Evolutionary conservation across 768 basidiomycete species (phyloP), one percentile per base, ranked within the genome.

Genomic region (Suillus subalutaceus): DNA sequence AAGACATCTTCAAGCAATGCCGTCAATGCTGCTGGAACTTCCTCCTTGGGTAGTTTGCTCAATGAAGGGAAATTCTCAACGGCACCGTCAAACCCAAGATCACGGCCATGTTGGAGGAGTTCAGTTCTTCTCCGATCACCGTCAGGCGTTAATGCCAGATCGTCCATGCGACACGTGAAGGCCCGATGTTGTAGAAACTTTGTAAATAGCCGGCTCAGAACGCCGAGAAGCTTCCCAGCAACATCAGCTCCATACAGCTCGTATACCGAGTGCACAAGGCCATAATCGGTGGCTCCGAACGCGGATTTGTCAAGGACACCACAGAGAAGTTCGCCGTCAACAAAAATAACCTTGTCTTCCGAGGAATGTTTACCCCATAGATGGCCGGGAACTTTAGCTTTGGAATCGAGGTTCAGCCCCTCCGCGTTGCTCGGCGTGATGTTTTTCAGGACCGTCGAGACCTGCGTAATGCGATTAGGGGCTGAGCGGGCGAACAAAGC

Each of bases 91-190:
- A 91, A 92, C 6, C 97, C 97, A 52, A 92, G 85, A 65, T 87
- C 85, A 65, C 84, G 81, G 16, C 89, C 92, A 30, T 85, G 80
- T 46, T 85, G 80, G 16, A 99, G 77, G 57, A 98, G 83, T 46
- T 88, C 83, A 57, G 83, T 79, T 68, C 97, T 86, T 65, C 83
- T 83, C 53, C 77, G 75, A 75, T 99, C 91, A 26, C 94, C 96
- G 64, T 89, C 86, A 0, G 88, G 85, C 8, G 96, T 98, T 59
- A 99, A 83, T 62, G 92, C 89, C 52, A 99, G 84, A 82, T 99
- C 97, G 78, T 99, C 97, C 94, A 99, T 98, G 23, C 97, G 89
- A 79, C 97, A 99, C 3, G 96, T 96, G 80, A 99, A 99, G 0
- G 95, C 97, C 50, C 96, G 92, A 72, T 95, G 93, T 72, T 99